These are phyloP conservation scores for Capsicum baccatum DNA, from an alignment of 257 asterid genomes.

Conservation along the genomic window DNA sequence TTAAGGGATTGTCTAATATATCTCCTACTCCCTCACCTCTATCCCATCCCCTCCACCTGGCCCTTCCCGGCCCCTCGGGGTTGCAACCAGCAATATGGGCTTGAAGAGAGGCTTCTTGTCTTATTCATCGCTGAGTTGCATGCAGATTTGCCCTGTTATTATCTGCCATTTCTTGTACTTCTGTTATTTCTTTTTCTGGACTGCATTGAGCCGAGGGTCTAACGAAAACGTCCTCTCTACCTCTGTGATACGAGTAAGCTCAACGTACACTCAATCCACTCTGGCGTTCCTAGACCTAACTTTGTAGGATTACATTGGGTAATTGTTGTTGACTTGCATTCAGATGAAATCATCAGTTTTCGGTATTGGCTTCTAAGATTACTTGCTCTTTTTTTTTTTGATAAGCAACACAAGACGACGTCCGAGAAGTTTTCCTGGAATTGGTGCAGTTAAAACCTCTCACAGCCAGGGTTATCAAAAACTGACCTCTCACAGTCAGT, in stretches of 20 bases:
- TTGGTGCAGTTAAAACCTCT: conserved; percentile 37
- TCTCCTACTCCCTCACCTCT: background rate
- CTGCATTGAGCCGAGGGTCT: too few relatives aligned
- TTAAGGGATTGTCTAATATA: background rate
- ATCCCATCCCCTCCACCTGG: too few relatives aligned
- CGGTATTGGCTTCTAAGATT: conserved; percentile 22
- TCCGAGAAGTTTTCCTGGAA: conserved; percentile 45
- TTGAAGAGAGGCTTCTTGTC: conserved; percentile 4
- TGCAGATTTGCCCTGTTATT: background rate
- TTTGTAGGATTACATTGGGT: too few relatives aligned
- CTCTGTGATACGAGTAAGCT: too few relatives aligned
- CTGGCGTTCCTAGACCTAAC: too few relatives aligned
- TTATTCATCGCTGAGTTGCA: background rate
- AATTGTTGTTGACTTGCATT: background rate
- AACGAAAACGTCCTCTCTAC: too few relatives aligned
- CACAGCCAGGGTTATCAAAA: conserved; percentile 44
- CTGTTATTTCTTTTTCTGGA: too few relatives aligned
- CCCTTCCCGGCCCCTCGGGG: too few relatives aligned
- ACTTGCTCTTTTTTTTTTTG: conserved; percentile 40
- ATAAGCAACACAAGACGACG: conserved; percentile 41
- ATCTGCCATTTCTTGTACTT: too few relatives aligned
- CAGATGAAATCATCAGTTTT: conserved; percentile 9
- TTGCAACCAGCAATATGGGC: background rate
- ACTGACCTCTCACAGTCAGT: conserved; percentile 56
- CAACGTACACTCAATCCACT: too few relatives aligned